Evolutionary conservation across 179 eudicot species (phyloP), one percentile per base, ranked within the genome.

Genomic region (Nepenthes alata): DNA sequence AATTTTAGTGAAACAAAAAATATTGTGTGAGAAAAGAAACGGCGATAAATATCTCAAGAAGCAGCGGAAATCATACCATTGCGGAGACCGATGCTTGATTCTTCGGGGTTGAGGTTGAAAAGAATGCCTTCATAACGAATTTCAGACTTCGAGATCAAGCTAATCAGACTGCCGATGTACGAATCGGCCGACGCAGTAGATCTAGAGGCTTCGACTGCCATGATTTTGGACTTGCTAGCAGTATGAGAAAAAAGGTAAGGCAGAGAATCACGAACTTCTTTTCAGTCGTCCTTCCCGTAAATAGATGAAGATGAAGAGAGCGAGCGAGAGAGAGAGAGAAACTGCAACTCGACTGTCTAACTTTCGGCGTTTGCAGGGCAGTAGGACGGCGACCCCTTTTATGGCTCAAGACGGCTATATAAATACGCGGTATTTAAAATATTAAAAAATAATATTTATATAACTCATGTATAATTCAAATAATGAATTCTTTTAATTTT

Each of bases 51-150:
- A 0, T 25, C 25, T 25, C 25, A 25, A 25, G 25, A 25, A 25
- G 25, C 25, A 25, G 25, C 25, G 38, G 7, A 25, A 59, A 8
- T 16, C 58, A 51, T 57, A 78, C 85, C 85, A 53, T 68, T 70
- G 13, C 72, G 72, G 54, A 81, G 70, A 63, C 74, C 78, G 64
- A 80, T 57, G 57, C 75, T 74, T n/a, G 85, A 70, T 65, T 81
- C 85, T 37, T 81, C 68, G 13, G 80, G 65, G 61, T 67, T 78
- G 61, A 81, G 72, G 53, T 41, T 52, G 67, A 66, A 68, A 15
- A 81, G 72, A 52, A 77, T 53, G 62, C 82, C 85, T 61, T 81
- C 80, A 74, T 78, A 81, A 1, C 85, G 81, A 59, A 81, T 81
- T 61, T 78, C 82, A 62, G 47, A 67, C 69, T 73, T 81, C 14